Base-by-base conservation (phyloP, 805 yeast genomes). In the Candida multigemmis region DNA sequence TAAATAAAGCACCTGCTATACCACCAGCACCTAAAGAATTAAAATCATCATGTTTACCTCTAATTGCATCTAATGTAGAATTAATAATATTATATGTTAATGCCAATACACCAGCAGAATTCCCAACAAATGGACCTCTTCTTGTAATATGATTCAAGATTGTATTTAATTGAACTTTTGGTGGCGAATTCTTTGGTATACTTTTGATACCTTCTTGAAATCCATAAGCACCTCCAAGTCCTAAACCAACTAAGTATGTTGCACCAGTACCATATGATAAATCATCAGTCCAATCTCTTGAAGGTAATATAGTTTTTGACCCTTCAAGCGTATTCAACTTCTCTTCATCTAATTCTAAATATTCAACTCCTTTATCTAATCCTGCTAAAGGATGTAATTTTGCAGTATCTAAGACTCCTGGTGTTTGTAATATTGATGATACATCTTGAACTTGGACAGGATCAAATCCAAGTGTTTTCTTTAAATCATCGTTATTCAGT, bases 281-380 rank as follows among this genome's bases (percentile, higher is more conserved):
- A 60, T 91, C 97, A 54, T 91, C 98, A 10, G 86, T 72, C 94
- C 96, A 91, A 42, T 94, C 94, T 61, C 96, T 77, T n/a, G 94
- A 81, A 15, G 98, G 96, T 37, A 91, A 71, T 33, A 89, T 52
- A 32, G 96, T 94, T 48, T 83, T 85, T 2, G 94, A 74, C 21
- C 95, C 96, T 46, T 85, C 93, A 44, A 83, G 55, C n/a, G 71
- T 56, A 24, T 75, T 71, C 35, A 86, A 60, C 37, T 74, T 67
- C 42, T 68, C 73, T 39, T 86, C 96, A 44, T 89, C 96, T 36
- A 91, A 65, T 42, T 89, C 95, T 40, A 91, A 60, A 50, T 77
- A 89, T 53, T 91, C 96, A 27, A 91, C 72, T 30, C 86, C 94
- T 46, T 77, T 77, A 41, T 84, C 94, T 37, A 87, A 66, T 10